phyloP scores from a whole-genome alignment of 768 basidiomycete species.

The Naganishia antarctica region DNA sequence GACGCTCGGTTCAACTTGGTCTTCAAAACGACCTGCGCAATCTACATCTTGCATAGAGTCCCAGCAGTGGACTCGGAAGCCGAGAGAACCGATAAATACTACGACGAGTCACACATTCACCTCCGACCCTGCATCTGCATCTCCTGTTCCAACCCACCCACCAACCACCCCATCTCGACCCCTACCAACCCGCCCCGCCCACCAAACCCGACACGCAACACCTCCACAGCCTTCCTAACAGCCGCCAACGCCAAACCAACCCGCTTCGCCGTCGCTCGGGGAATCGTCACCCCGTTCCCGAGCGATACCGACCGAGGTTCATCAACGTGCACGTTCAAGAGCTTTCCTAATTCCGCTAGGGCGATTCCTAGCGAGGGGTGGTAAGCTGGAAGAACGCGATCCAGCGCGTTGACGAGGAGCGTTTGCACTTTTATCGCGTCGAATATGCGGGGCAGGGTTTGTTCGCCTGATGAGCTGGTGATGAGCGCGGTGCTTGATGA shows the following conservation, averaged over 20 bases:
- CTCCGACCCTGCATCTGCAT: slow-evolving; percentile 51
- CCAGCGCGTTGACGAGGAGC: slow-evolving; percentile 57
- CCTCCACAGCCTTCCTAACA: slow-evolving; percentile 59
- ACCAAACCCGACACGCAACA: slow-evolving; percentile 70
- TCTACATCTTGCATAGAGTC: too few species aligned
- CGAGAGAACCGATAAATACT: too few species aligned
- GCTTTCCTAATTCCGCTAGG: slow-evolving; percentile 72
- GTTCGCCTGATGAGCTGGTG: slow-evolving; percentile 50
- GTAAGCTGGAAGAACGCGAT: slow-evolving; percentile 57
- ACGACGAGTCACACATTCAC: too few species aligned
- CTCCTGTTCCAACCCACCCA: slow-evolving; percentile 67
- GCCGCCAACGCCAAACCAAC: slow-evolving; percentile 64
- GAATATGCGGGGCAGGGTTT: slow-evolving; percentile 13
- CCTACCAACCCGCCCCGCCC: slow-evolving; percentile 66
- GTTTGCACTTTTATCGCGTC: slow-evolving; percentile 49
- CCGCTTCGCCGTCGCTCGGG: slow-evolving; percentile 54
- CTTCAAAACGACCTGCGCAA: too few species aligned
- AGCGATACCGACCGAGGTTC: slow-evolving; percentile 21
- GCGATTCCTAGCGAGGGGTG: slow-evolving; percentile 76
- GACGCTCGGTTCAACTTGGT: too few species aligned
- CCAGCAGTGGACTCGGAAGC: too few species aligned
- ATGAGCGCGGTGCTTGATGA: slow-evolving; percentile 48
- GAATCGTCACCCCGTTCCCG: slow-evolving; percentile 59
- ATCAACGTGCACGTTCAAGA: slow-evolving; percentile 63
- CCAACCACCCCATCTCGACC: slow-evolving; percentile 57